A percentile compares a stretch with the other conserved stretches of the same genome.
Conservation (phyloP, 1,284 basidiomycete species). For the Boletus smithii region DNA sequence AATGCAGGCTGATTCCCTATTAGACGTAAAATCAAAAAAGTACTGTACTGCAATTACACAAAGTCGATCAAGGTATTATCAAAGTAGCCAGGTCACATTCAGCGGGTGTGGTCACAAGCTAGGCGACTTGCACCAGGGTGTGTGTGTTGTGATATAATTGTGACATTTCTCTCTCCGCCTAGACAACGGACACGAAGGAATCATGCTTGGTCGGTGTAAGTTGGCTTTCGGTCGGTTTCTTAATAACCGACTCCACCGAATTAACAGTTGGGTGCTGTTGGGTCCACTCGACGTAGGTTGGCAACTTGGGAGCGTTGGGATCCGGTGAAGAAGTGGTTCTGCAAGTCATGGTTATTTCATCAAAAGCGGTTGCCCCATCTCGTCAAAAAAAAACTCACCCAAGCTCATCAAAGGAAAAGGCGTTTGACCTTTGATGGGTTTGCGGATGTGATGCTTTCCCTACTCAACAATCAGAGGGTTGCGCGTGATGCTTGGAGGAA, state of each 20-base stretch:
- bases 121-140: too few species aligned
- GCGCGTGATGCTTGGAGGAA: not conserved
- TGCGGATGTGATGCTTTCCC: constrained; percentile 17
- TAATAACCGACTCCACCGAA: constrained; percentile 10
- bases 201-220: constrained; percentile 1
- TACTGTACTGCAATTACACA: constrained; percentile 13
- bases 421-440: constrained; percentile 11
- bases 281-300: constrained; percentile 21
- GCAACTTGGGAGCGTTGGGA: constrained; percentile 13
- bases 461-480: constrained; percentile 15
- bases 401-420: constrained; percentile 20
- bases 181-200: constrained; percentile 11
- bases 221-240: constrained; percentile 12
- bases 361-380: not conserved
- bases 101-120: too few species aligned
- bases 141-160: too few species aligned
- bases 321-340: constrained; percentile 16
- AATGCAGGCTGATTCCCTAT: constrained; percentile 3
- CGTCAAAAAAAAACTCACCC: constrained; percentile 13
- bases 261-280: not conserved
- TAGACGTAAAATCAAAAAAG: constrained; percentile 16
- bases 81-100: too few species aligned
- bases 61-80: too few species aligned
- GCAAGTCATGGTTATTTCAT: not conserved
- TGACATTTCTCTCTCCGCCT: not conserved